phyloP scores from a whole-genome alignment of 257 asterid species.

The Solanum chilense region DNA sequence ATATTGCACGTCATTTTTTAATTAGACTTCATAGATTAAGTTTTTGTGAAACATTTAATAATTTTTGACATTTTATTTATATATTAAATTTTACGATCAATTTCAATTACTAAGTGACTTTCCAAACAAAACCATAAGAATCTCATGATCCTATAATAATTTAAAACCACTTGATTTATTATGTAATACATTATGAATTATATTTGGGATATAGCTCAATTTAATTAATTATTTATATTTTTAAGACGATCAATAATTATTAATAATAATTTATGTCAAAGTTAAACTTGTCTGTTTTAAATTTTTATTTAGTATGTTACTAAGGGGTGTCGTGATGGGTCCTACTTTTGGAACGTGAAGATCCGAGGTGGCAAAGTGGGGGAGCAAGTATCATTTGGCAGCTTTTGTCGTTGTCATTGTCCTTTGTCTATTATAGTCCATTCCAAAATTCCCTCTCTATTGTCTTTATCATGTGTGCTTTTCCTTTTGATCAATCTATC shows the following conservation, averaged over 20 bases:
- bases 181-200: too few relatives aligned
- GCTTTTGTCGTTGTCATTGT: conserved; percentile 11
- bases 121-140: too few relatives aligned
- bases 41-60: too few relatives aligned
- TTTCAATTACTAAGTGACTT: too few relatives aligned
- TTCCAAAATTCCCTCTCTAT: not conserved
- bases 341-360: conserved; percentile 29
- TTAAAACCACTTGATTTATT: not conserved
- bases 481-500: conserved; percentile 64
- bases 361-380: conserved; percentile 7
- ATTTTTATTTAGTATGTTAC: not conserved
- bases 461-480: conserved; percentile 14
- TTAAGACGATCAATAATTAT: too few relatives aligned
- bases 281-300: not conserved
- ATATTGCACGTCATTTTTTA: too few relatives aligned
- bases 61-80: too few relatives aligned
- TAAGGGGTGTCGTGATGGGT: conserved; percentile 4
- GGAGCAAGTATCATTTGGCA: conserved; percentile 31
- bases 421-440: not conserved
- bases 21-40: too few relatives aligned
- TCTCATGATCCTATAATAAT: not conserved
- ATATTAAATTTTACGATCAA: too few relatives aligned
- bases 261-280: too few relatives aligned
- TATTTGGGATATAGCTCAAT: too few relatives aligned
- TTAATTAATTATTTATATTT: too few relatives aligned